phyloP scores from a whole-genome alignment of 2,329 filamentous ascomycete genomes.

The Lecanicillium sp. region DNA sequence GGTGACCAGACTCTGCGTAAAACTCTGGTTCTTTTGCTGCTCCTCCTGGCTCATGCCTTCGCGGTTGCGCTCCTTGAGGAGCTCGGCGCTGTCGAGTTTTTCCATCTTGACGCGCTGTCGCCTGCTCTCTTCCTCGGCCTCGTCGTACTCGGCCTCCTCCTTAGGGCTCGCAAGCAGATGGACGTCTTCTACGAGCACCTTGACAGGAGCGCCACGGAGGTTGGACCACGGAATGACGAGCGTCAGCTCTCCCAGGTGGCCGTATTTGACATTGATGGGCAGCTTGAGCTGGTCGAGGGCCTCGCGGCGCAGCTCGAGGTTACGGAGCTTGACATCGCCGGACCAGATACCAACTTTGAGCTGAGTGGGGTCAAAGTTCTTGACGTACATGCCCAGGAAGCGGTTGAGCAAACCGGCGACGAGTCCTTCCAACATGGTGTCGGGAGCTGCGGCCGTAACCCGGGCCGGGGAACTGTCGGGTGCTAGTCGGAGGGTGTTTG shows the following conservation, averaged over 20 bases:
- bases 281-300: constrained; percentile 95
- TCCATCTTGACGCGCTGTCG: constrained; percentile 96
- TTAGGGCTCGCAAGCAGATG: constrained; percentile 92
- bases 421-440: constrained; percentile 89
- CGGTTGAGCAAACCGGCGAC: constrained; percentile 96
- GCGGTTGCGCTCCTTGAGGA: constrained; percentile 85
- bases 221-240: constrained; percentile 97
- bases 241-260: constrained; percentile 85
- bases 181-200: constrained; percentile 93
- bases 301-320: constrained; percentile 88
- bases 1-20: constrained; percentile 87
- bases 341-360: constrained; percentile 99
- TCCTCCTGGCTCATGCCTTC: constrained; percentile 93
- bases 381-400: constrained; percentile 99
- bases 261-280: constrained; percentile 92
- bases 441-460: constrained; percentile 55
- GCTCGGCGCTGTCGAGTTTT: constrained; percentile 90
- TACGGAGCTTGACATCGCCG: constrained; percentile 88
- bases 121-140: constrained; percentile 82
- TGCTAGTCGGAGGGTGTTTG: not conserved
- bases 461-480: constrained; percentile 47
- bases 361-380: constrained; percentile 97
- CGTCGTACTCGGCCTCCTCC: constrained; percentile 87
- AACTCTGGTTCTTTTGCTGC: constrained; percentile 95
- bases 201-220: constrained; percentile 85